A percentile compares a stretch with the other conserved stretches of the same genome.
phyloP scores from a whole-genome alignment of 2,329 filamentous ascomycete genomes.

The Diplodia sapinea region DNA sequence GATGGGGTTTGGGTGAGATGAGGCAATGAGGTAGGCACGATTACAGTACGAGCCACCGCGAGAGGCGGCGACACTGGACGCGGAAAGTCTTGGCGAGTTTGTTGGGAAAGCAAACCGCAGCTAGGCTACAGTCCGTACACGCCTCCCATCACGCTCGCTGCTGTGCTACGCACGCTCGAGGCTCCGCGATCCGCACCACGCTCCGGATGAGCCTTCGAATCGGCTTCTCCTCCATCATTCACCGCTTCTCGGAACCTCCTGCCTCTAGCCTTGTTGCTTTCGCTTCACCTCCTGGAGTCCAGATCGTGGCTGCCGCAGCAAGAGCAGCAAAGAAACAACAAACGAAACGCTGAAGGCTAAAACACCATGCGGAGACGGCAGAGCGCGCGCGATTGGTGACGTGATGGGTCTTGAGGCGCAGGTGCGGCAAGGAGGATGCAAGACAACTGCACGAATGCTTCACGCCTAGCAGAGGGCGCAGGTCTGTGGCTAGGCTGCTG shows the following conservation, averaged over 20 bases:
- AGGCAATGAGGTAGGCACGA: slow-evolving; percentile 24
- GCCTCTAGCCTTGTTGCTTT: neutral
- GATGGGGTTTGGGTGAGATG: slow-evolving; percentile 13
- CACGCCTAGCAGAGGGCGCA: neutral
- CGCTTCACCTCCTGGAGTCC: neutral
- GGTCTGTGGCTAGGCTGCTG: neutral
- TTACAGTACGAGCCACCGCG: slow-evolving; percentile 18
- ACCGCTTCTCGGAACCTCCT: neutral
- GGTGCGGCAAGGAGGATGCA: slow-evolving; percentile 21
- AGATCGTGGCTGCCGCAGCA: neutral
- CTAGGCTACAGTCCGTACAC: neutral
- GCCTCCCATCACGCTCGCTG: neutral
- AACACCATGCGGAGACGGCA: neutral
- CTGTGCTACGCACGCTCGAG: neutral
- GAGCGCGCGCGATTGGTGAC: neutral
- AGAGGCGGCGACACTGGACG: slow-evolving; percentile 17
- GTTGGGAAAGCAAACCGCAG: neutral
- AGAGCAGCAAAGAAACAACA: neutral
- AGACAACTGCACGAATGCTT: slow-evolving; percentile 14
- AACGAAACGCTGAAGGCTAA: neutral
- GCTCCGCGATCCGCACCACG: neutral
- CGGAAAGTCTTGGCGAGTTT: slow-evolving; percentile 6
- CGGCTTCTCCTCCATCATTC: neutral
- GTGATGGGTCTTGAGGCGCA: slow-evolving; percentile 2
- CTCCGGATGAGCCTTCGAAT: neutral